phyloP scores from a whole-genome alignment of 129 eudicot species.

The Flaveria brownii region DNA sequence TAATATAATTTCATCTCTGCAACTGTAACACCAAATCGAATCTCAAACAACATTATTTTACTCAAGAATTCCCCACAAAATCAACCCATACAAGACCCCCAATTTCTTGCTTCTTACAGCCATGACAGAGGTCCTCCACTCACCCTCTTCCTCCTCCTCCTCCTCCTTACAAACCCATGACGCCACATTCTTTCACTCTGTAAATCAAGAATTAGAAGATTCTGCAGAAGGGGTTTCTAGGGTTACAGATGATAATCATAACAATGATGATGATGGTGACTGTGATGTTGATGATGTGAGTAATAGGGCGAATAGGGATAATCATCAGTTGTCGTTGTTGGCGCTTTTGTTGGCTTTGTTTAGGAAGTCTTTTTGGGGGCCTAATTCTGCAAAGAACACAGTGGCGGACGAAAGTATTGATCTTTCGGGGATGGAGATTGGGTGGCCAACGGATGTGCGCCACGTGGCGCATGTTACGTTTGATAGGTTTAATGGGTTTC shows the following conservation, averaged over 20 bases:
- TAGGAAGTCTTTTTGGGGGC: constrained; percentile 75
- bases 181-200: constrained; percentile 37
- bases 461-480: constrained; percentile 97
- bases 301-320: constrained; percentile 34
- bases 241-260: constrained; percentile 14
- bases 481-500: constrained; percentile 92
- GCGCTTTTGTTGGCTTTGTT: constrained; percentile 73
- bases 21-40: constrained; percentile 13
- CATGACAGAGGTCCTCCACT: constrained; percentile 53
- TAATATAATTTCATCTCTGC: constrained; percentile 14
- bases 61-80: constrained; percentile 25
- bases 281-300: constrained; percentile 29
- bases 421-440: constrained; percentile 78
- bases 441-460: constrained; percentile 90
- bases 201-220: constrained; percentile 36
- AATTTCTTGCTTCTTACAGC: constrained; percentile 39
- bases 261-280: neutral
- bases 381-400: constrained; percentile 31
- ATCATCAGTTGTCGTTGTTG: constrained; percentile 69
- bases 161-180: constrained; percentile 39
- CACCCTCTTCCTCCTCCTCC: constrained; percentile 54
- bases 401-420: constrained; percentile 45
- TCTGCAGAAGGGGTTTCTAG: constrained; percentile 38
- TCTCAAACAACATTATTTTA: constrained; percentile 33
- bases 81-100: constrained; percentile 17